Percentiles rank a stretch among this genome's conserved stretches.
Conservation (phyloP, 2,329 filamentous ascomycete species). For the Bipolaris victoriae region DNA sequence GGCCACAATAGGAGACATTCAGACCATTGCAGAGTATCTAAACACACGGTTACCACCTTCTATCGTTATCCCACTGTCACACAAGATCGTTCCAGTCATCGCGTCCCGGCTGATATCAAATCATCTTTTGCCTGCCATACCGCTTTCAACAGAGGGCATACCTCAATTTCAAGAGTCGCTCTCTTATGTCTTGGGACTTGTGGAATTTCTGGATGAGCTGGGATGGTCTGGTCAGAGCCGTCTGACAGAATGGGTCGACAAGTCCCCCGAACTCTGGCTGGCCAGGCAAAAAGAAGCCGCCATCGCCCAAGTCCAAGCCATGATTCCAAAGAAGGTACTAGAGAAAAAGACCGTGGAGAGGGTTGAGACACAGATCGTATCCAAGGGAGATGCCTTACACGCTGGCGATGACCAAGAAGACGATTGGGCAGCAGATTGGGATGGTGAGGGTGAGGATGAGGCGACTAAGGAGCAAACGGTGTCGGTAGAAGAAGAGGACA, state of each 20-base stretch:
- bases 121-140: conserved; percentile 80
- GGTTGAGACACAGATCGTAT: conserved; percentile 81
- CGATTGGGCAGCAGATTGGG: conserved; percentile 84
- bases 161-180: conserved; percentile 73
- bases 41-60: conserved; percentile 56
- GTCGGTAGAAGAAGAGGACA: conserved; percentile 55
- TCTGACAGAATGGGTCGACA: conserved; percentile 79
- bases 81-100: conserved; percentile 72
- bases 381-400: conserved; percentile 70
- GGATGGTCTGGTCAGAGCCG: conserved; percentile 67
- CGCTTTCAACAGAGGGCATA: conserved; percentile 74
- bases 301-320: conserved; percentile 73
- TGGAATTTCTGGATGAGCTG: conserved; percentile 64
- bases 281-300: conserved; percentile 80
- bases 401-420: conserved; percentile 56
- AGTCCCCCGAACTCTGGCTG: conserved; percentile 84
- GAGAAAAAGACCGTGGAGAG: conserved; percentile 75
- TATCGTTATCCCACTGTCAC: conserved; percentile 64
- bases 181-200: conserved; percentile 69
- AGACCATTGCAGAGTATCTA: conserved; percentile 58
- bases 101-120: conserved; percentile 70
- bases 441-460: conserved; percentile 58
- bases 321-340: conserved; percentile 71
- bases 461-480: conserved; percentile 16
- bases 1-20: conserved; percentile 40